Evolutionary conservation across 495 filamentous ascomycete genomes (phyloP), one percentile per base, ranked within the genome.

Genomic region (Amniculicola lignicola): DNA sequence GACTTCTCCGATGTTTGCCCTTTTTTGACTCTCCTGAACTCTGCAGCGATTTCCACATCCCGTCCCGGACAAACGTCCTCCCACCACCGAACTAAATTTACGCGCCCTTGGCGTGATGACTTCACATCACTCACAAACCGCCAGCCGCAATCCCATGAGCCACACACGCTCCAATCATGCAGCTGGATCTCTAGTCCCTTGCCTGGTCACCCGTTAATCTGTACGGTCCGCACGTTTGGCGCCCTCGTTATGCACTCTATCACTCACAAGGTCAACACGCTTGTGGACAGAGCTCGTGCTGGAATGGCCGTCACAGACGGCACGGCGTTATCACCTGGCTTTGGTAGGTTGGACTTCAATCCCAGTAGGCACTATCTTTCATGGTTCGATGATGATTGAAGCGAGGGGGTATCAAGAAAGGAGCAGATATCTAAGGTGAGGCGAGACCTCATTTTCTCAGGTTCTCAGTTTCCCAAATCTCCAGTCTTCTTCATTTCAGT

Each of bases 101-200:
- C 49, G 49, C 49, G 49, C 49, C 49, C 49, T 52, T 52, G 49
- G 49, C 49, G 28, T 39, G 25, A 35, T 11, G 15, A 2, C 11
- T 18, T 10, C 44, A 4, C 44, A 48, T 12, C 14, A 11, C 6
- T 14, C n/a, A 51, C 36, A 29, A 28, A 14, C 44, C 22, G 9
- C 10, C 18, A 6, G 24, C 12, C 44, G n/a, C n/a, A 29, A 29
- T 10, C 44, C 14, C 25, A 31, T n/a, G 23, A 14, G 10, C 16
- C 44, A 15, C 24, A 29, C 16, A 7, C n/a, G 9, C 44, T 10
- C 18, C 44, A 3, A 31, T 3, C 44, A 5, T 16, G 23, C 11
- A 11, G 22, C 4, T 28, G 4, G 6, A 9, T 22, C 14, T 44
- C 21, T 7, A 10, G 9, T 22, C 41, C 9, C 9, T 41, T 7